Base-by-base conservation (phyloP, 179 eudicot species). In the Beta lomatogona region DNA sequence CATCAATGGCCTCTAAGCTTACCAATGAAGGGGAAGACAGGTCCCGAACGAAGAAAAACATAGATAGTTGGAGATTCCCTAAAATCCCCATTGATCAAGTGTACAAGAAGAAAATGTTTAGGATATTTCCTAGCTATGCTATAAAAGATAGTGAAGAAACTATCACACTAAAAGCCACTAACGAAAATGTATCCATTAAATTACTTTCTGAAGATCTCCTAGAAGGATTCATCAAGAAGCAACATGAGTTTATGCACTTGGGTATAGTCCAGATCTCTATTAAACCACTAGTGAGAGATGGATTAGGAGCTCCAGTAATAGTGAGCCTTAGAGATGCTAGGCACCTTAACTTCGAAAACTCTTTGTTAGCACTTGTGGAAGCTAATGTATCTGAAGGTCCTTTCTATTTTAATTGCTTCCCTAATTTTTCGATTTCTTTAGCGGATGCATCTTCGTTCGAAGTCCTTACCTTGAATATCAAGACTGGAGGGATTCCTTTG, bases 191-290 rank as follows among this genome's bases (percentile, higher is more conserved):
- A 36, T 55, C 77, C 6, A 9, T 1, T 15, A 19, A 50, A 7
- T 59, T 83, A 75, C 57, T 83, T 28, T 25, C 22, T 5, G 2
- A 5, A 10, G 3, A 5, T 7, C 14, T 66, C 80, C 57, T 65
- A 8, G 0, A 58, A 1, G 66, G 78, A 2, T 80, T 71, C n/a
- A 9, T 53, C 68, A 77, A 76, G 61, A 71, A 52, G 36, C 64
- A 73, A 4, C 76, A 81, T 52, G 48, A 45, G 25, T 77, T 77
- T 59, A 15, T 84, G 19, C 87, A 84, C 84, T 77, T 85, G 64
- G 85, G 83, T 8, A 21, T 85, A 69, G 85, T 85, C 58, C 85
- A 85, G 61, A 68, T 85, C 54, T 68, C 87, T 21, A 55, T 85
- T 2, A 81, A 85, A n/a, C 84, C 87, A 6, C 82, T 82, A 10